Base-by-base conservation (phyloP, 1,284 basidiomycete species). In the Malassezia sympodialis region DNA sequence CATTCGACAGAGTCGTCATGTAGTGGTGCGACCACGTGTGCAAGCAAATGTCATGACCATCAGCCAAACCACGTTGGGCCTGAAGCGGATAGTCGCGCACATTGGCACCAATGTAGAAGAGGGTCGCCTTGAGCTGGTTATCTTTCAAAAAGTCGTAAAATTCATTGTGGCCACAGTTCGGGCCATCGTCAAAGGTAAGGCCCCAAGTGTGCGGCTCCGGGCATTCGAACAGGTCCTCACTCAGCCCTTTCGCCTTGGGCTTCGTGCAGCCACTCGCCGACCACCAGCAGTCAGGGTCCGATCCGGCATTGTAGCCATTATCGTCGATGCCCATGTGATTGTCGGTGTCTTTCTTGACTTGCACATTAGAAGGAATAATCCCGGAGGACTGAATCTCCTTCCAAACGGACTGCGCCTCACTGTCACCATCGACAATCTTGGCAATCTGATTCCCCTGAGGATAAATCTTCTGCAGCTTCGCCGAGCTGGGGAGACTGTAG, bases 41-140 rank as follows among this genome's bases (percentile, higher is more conserved):
- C 12, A 65, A 59, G 46, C 68, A 70, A 23, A 70, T 62, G 51
- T 69, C 62, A 34, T 72, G 69, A 17, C 69, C 69, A 32, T 72
- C 69, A 2, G 65, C 62, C 14, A 72, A 39, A 31, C 75, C 80
- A 28, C 79, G 73, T 57, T 79, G 75, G 14, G 79, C 80, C 67
- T 81, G 77, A 10, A 78, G 64, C 7, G 80, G 80, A 79, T 78
- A 80, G 66, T 80, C 76, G 43, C 79, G 60, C 17, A 80, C 79
- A 67, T 81, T 81, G 42, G 76, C 77, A 6, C 79, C 78, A 72
- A 79, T 68, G 62, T 67, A 75, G 58, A 73, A 74, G 74, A 81
- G 71, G 28, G 79, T 79, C 0, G 79, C 80, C 61, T 77, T 78
- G 57, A 79, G 78, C n/a, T 80, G 75, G 37, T 79, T 66, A 51